Conservation (phyloP, 2,329 filamentous ascomycete species). For the Monosporascus sp. region DNA sequence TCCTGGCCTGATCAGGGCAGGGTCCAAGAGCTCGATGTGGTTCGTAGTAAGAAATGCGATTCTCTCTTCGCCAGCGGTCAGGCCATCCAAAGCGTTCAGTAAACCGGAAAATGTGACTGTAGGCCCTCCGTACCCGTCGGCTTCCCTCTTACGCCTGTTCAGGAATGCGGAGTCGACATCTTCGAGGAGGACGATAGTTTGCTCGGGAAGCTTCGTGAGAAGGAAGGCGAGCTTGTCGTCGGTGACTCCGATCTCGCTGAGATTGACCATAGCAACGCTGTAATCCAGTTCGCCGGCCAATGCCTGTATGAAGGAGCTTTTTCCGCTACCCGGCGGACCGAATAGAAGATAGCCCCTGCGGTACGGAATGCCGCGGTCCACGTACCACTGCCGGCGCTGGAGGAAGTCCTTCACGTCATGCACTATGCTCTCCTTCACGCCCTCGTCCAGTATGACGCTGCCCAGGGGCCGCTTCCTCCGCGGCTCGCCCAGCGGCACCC, state of each 20-base stretch:
- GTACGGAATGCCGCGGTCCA: constrained; percentile 92
- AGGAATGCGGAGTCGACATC: constrained; percentile 89
- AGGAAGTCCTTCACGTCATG: constrained; percentile 81
- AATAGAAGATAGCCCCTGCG: constrained; percentile 84
- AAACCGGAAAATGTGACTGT: constrained; percentile 93
- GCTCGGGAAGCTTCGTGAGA: constrained; percentile 76
- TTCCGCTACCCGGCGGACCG: constrained; percentile 85
- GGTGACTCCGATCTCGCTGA: constrained; percentile 84
- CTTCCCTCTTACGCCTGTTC: constrained; percentile 70
- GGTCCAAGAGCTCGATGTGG: constrained; percentile 82
- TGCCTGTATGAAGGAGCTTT: constrained; percentile 94
- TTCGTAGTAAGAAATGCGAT: constrained; percentile 95
- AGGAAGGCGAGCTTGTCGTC: constrained; percentile 86
- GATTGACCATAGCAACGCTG: constrained; percentile 86
- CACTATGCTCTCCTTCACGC: constrained; percentile 76
- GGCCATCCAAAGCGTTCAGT: constrained; percentile 79
- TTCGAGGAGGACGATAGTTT: constrained; percentile 79
- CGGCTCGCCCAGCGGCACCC: constrained; percentile 78
- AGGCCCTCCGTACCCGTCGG: constrained; percentile 79
- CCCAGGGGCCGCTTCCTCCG: constrained; percentile 81
- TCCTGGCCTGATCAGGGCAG: constrained; percentile 84
- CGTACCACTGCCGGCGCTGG: constrained; percentile 76
- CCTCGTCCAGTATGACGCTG: constrained; percentile 86
- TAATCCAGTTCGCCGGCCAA: constrained; percentile 90
- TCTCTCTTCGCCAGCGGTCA: constrained; percentile 91